Evolutionary conservation across 169 alveolate genomes (phyloP).

Genomic region (Plasmodium fragile): DNA sequence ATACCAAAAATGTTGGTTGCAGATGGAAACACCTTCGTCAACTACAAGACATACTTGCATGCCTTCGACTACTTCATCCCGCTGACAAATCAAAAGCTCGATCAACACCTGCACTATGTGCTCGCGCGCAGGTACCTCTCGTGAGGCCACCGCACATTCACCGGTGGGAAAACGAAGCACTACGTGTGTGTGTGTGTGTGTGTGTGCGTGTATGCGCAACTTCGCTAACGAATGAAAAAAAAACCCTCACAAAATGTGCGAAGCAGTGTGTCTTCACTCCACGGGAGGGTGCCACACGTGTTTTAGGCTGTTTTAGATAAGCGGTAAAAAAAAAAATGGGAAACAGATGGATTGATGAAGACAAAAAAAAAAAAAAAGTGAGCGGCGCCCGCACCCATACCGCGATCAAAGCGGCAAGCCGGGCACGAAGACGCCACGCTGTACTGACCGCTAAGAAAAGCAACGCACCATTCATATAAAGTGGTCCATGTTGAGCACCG

Average conservation of each 20-base stretch:
- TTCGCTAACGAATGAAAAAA: neutral
- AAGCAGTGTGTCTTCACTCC: neutral
- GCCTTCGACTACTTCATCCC: conserved; percentile 86
- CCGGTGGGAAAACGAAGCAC: neutral
- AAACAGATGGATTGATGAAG: too few relatives aligned
- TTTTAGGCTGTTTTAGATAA: neutral
- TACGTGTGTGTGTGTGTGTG: too few relatives aligned
- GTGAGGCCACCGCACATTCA: neutral
- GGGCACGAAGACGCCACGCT: too few relatives aligned
- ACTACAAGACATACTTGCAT: conserved; percentile 79
- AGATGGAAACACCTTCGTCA: conserved; percentile 77
- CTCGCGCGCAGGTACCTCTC: conserved; percentile 53
- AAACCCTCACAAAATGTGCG: neutral
- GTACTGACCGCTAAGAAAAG: too few relatives aligned
- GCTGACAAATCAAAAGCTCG: conserved; percentile 68
- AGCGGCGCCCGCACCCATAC: too few relatives aligned
- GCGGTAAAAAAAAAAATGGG: neutral
- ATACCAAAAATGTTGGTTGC: conserved; percentile 83
- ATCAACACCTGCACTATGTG: conserved; percentile 47
- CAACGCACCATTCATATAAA: too few relatives aligned
- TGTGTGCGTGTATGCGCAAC: neutral
- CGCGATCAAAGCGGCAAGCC: too few relatives aligned
- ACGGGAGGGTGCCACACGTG: neutral
- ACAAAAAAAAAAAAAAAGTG: neutral
- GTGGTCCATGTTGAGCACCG: conserved; percentile 58